These are phyloP conservation scores for Lipomyces spencermartinsiae DNA, from an alignment of 805 yeast genomes.

Conservation along the genomic window DNA sequence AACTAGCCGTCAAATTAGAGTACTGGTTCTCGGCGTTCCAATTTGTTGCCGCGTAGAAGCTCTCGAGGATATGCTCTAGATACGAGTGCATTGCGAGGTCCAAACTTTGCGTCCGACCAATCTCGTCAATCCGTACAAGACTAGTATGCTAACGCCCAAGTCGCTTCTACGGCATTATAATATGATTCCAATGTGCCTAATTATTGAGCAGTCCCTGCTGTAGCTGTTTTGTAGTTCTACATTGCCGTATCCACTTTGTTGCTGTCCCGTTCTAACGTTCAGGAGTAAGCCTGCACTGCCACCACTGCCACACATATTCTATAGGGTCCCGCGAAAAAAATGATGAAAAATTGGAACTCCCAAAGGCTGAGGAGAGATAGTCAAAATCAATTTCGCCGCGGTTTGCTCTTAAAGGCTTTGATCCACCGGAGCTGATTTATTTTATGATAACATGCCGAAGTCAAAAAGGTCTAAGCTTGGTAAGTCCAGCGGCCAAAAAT, in stretches of 20 bases:
- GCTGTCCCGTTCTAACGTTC: neutral
- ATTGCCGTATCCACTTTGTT: no score
- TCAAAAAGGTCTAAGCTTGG: slow-evolving; percentile 91
- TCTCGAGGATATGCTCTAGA: slow-evolving; percentile 83
- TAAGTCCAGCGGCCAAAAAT: slow-evolving; percentile 36
- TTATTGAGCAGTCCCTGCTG: no score
- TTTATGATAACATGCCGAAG: slow-evolving; percentile 78
- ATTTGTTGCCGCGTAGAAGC: slow-evolving; percentile 69
- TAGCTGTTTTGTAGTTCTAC: no score
- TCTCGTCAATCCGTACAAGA: neutral
- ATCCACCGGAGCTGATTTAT: neutral
- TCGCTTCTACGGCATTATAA: no score
- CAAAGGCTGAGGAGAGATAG: neutral
- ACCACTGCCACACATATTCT: slow-evolving; percentile 7
- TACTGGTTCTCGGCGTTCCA: slow-evolving; percentile 85
- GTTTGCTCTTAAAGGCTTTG: neutral
- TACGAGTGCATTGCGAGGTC: slow-evolving; percentile 66
- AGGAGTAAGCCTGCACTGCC: slow-evolving; percentile 12
- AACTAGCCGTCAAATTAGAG: slow-evolving; percentile 74
- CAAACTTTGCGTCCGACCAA: neutral
- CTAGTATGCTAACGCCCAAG: no score
- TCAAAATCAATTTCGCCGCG: neutral
- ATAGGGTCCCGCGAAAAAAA: slow-evolving; percentile 7
- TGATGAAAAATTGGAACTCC: slow-evolving; percentile 17
- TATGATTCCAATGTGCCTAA: no score